These are phyloP conservation scores for Dissophora ornata DNA, from an alignment of 192 early-diverging fungal genomes.

Conservation along the genomic window DNA sequence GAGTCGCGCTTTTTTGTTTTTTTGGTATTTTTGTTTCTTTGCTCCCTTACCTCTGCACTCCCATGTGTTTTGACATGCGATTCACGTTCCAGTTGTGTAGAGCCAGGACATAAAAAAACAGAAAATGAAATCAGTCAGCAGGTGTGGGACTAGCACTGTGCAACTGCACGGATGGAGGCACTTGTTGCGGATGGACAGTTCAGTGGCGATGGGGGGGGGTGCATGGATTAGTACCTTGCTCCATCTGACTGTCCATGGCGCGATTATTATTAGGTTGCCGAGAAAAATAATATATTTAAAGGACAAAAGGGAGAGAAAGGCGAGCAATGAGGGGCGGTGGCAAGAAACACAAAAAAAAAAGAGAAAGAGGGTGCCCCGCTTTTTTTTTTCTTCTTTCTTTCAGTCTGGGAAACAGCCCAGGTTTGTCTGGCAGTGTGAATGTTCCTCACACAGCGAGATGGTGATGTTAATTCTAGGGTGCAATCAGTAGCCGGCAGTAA, in stretches of 20 bases:
- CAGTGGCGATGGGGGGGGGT: background rate
- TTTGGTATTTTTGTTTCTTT: background rate
- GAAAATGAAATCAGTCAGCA: too few species aligned
- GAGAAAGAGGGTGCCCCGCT: background rate
- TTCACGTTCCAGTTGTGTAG: constrained; percentile 1
- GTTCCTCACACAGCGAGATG: too few species aligned
- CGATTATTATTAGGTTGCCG: constrained; percentile 29
- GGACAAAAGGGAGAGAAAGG: too few species aligned
- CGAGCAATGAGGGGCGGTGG: background rate
- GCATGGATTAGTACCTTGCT: constrained; percentile 40
- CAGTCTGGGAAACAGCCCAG: too few species aligned
- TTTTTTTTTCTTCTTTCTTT: constrained; percentile 12
- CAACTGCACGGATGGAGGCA: too few species aligned
- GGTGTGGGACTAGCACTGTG: too few species aligned
- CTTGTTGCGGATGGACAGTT: too few species aligned
- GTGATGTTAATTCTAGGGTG: too few species aligned
- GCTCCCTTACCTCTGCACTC: constrained; percentile 15
- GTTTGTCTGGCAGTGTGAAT: too few species aligned
- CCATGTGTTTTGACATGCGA: constrained; percentile 2
- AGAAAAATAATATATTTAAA: constrained; percentile 20
- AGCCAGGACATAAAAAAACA: background rate
- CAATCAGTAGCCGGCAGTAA: too few species aligned
- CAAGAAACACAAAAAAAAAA: background rate
- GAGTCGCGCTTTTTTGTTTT: constrained; percentile 23
- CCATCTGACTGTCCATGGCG: constrained; percentile 51